phyloP scores from a whole-genome alignment of 768 basidiomycete species.

The Tricholoma sp. region DNA sequence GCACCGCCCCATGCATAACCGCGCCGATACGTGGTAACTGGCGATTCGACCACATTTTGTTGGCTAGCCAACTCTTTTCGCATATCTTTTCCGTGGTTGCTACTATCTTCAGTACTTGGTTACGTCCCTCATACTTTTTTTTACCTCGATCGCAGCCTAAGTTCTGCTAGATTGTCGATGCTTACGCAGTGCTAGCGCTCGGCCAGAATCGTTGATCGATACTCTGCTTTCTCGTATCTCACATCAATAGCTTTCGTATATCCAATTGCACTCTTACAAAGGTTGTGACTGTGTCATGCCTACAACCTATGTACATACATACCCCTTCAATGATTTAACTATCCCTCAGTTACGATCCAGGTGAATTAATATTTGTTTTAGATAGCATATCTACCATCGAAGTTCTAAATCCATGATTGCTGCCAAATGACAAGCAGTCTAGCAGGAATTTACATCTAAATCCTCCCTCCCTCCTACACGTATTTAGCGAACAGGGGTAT shows the following conservation, averaged over 20 bases:
- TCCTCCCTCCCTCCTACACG: constrained; percentile 39
- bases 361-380: background rate
- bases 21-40: background rate
- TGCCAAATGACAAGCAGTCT: background rate
- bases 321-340: no score
- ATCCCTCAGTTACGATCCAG: no score
- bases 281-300: background rate
- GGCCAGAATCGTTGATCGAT: background rate
- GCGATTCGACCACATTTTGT: background rate
- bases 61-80: background rate
- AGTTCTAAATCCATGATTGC: no score
- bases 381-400: background rate
- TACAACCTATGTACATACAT: background rate
- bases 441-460: background rate
- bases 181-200: background rate
- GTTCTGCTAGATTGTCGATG: background rate
- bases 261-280: no score
- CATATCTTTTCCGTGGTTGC: background rate
- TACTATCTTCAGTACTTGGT: background rate
- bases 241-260: background rate
- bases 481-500: constrained; percentile 91
- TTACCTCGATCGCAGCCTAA: background rate
- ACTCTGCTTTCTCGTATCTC: background rate
- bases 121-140: background rate
- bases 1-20: background rate